These are phyloP conservation scores for Elsinoe batatas DNA, from an alignment of 2,329 filamentous ascomycete genomes.

Conservation along the genomic window DNA sequence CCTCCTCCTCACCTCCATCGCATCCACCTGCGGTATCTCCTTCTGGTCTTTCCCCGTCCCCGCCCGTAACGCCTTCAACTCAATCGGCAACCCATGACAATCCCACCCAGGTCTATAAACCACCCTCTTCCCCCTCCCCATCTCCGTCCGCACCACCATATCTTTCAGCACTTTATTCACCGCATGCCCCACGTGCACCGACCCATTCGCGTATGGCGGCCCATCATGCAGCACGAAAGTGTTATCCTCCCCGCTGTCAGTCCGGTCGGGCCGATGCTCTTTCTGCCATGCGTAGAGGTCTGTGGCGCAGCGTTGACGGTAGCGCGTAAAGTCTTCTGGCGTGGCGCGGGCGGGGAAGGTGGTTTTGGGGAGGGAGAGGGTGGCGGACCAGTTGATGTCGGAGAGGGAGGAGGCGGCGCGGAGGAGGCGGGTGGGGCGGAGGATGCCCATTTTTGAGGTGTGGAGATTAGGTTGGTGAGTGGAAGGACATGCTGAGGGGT, in stretches of 20 bases:
- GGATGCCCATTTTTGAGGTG: background rate
- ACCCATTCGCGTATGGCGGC: constrained; percentile 91
- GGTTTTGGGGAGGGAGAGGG: constrained; percentile 41
- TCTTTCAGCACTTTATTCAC: constrained; percentile 97
- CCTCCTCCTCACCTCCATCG: constrained; percentile 51
- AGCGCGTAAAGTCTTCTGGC: constrained; percentile 37
- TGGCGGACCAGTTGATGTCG: constrained; percentile 29
- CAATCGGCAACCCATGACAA: constrained; percentile 93
- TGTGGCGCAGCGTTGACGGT: constrained; percentile 72
- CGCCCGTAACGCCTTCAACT: constrained; percentile 78
- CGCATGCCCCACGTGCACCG: constrained; percentile 84
- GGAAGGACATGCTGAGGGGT: too few relatives aligned
- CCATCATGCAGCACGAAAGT: constrained; percentile 86
- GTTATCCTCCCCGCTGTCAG: constrained; percentile 37
- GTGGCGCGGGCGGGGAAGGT: constrained; percentile 38
- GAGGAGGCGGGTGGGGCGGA: background rate
- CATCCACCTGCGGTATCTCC: constrained; percentile 22
- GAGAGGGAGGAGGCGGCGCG: background rate
- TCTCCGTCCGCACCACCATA: constrained; percentile 71
- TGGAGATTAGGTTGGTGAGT: too few relatives aligned
- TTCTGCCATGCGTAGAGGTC: constrained; percentile 85
- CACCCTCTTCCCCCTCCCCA: constrained; percentile 67
- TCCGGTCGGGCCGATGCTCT: constrained; percentile 23
- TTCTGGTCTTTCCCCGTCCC: constrained; percentile 28
- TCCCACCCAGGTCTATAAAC: constrained; percentile 92